Percentiles rank a stretch among this genome's conserved stretches.
Conservation (phyloP, 2,329 filamentous ascomycete species). For the Claviceps africana region DNA sequence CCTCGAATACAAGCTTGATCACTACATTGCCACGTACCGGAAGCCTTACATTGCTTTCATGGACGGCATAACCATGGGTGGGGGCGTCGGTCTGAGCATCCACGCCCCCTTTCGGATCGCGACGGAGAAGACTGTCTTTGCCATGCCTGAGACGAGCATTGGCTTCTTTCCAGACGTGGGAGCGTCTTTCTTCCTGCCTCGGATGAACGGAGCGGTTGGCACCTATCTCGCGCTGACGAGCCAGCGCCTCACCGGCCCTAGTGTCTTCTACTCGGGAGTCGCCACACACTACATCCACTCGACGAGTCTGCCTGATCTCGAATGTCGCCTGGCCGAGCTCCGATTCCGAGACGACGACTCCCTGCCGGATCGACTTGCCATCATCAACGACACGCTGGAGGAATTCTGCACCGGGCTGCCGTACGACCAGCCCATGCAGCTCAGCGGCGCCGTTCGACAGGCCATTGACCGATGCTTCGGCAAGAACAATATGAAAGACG, state of each 20-base stretch:
- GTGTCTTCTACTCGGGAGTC: constrained; percentile 80
- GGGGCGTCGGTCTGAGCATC: constrained; percentile 83
- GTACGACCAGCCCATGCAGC: constrained; percentile 50
- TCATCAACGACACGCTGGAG: constrained; percentile 79
- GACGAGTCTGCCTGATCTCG: constrained; percentile 65
- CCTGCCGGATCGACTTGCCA: constrained; percentile 46
- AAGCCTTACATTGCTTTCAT: constrained; percentile 94
- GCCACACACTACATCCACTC: constrained; percentile 96
- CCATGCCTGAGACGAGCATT: constrained; percentile 97
- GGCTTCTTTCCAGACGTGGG: constrained; percentile 98
- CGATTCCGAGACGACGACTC: constrained; percentile 67
- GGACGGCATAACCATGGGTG: constrained; percentile 98
- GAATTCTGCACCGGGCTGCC: constrained; percentile 84
- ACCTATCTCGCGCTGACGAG: constrained; percentile 91
- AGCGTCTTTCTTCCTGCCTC: constrained; percentile 86
- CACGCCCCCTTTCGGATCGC: constrained; percentile 95
- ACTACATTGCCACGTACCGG: constrained; percentile 81
- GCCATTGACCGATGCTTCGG: constrained; percentile 78
- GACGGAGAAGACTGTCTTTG: constrained; percentile 87
- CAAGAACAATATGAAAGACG: constrained; percentile 51
- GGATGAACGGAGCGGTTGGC: constrained; percentile 73
- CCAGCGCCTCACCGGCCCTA: constrained; percentile 64
- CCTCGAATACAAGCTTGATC: constrained; percentile 91
- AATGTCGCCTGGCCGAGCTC: constrained; percentile 76
- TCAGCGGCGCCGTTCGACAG: constrained; percentile 56